A percentile compares a stretch with the other conserved stretches of the same genome.
These are phyloP conservation scores for Coemansia interrupta DNA, from an alignment of 192 early-diverging fungal genomes.

Conservation along the genomic window DNA sequence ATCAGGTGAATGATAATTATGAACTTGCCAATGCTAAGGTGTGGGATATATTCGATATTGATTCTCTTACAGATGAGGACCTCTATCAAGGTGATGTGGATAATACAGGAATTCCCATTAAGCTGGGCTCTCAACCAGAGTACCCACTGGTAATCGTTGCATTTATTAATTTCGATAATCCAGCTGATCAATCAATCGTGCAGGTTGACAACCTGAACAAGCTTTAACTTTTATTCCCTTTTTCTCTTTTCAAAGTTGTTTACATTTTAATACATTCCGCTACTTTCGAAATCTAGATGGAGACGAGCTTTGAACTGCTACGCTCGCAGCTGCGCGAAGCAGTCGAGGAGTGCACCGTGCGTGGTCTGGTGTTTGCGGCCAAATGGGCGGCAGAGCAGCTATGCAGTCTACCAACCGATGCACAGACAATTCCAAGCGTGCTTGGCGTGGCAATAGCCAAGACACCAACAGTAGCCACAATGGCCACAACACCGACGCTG, in stretches of 20 bases:
- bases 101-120: too few species aligned
- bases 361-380: constrained; percentile 66
- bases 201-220: too few species aligned
- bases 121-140: too few species aligned
- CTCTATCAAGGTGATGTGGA: too few species aligned
- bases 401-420: constrained; percentile 21
- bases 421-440: background rate
- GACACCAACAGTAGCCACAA: background rate
- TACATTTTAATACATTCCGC: background rate
- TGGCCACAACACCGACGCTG: constrained; percentile 13
- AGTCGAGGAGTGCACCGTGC: constrained; percentile 61
- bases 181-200: too few species aligned
- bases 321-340: constrained; percentile 56
- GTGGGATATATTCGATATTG: too few species aligned
- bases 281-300: constrained; percentile 17
- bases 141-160: too few species aligned
- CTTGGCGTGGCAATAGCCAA: background rate
- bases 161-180: too few species aligned
- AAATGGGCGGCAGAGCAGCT: constrained; percentile 67
- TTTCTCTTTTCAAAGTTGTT: background rate
- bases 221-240: too few species aligned
- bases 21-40: too few species aligned
- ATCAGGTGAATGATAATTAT: too few species aligned
- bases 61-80: too few species aligned
- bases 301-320: constrained; percentile 12